A percentile compares a stretch with the other conserved stretches of the same genome.
Evolutionary conservation across 148 eudicot genomes (phyloP).

Genomic region (Cornus kousa): DNA sequence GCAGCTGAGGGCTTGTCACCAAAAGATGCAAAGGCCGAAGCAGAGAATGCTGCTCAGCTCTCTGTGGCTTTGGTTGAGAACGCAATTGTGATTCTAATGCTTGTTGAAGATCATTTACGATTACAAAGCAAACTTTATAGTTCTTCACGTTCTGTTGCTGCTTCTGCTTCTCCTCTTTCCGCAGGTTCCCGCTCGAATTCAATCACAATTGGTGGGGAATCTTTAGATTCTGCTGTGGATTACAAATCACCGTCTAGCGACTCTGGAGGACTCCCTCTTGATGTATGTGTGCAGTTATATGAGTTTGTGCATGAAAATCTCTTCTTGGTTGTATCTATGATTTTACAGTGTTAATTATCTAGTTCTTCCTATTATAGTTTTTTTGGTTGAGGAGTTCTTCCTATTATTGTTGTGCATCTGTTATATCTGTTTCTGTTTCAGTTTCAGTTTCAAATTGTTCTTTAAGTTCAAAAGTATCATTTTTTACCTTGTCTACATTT

Average conservation of each 20-base stretch:
- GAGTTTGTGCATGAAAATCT: background rate
- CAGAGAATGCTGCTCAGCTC: conserved; percentile 96
- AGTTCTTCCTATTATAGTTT: background rate
- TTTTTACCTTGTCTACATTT: background rate
- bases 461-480: background rate
- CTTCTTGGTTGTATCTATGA: background rate
- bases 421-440: background rate
- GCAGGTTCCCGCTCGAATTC: conserved; percentile 36
- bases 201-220: conserved; percentile 39
- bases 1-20: conserved; percentile 87
- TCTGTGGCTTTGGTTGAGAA: conserved; percentile 97
- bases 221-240: conserved; percentile 37
- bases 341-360: background rate
- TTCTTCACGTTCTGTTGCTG: conserved; percentile 39
- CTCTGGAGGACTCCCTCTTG: conserved; percentile 68
- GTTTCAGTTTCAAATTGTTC: background rate
- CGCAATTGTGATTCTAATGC: conserved; percentile 96
- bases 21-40: conserved; percentile 76
- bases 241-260: conserved; percentile 49
- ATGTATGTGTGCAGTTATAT: conserved; percentile 49
- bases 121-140: conserved; percentile 74
- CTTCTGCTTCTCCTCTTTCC: conserved; percentile 48
- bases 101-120: conserved; percentile 97
- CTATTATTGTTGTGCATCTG: background rate
- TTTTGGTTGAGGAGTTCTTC: background rate